Evolutionary conservation across 768 basidiomycete species (phyloP).

Genomic region (Xerocomus potaroensis): DNA sequence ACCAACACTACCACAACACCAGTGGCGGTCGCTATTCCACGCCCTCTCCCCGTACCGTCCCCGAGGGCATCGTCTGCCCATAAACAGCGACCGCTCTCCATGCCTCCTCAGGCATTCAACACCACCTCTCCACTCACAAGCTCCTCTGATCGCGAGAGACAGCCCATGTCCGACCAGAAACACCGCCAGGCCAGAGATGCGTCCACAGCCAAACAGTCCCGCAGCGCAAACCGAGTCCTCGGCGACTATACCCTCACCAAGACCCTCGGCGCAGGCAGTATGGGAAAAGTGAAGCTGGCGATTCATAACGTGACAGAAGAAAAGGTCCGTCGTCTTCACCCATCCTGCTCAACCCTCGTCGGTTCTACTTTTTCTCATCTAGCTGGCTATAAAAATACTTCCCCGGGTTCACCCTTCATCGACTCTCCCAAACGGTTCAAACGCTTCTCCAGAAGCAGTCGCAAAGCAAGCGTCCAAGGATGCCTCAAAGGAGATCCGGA

Average conservation of each 20-base stretch:
- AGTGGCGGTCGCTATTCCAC: constrained; percentile 30
- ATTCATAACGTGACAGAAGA: constrained; percentile 85
- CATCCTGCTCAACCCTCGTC: constrained; percentile 9
- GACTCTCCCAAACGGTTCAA: constrained; percentile 45
- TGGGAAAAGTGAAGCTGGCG: constrained; percentile 99
- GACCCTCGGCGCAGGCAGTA: constrained; percentile 95
- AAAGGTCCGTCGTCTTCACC: constrained; percentile 57
- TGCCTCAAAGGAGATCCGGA: constrained; percentile 93
- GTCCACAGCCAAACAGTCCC: constrained; percentile 34
- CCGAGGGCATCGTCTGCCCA: constrained; percentile 22
- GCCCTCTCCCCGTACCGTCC: constrained; percentile 28
- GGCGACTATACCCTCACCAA: constrained; percentile 96
- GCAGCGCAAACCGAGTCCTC: constrained; percentile 51
- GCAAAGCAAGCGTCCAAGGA: constrained; percentile 86
- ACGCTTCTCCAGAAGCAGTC: constrained; percentile 48
- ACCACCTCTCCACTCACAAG: constrained; percentile 30
- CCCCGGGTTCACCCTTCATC: constrained; percentile 72
- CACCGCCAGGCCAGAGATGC: constrained; percentile 30
- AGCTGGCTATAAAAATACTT: constrained; percentile 99
- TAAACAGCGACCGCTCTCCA: constrained; percentile 63
- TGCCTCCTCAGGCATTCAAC: constrained; percentile 67
- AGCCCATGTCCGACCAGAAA: constrained; percentile 24
- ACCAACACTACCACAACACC: constrained; percentile 9
- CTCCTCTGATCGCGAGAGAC: constrained; percentile 31
- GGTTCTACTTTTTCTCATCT: constrained; percentile 2